These are phyloP conservation scores for Sphenostylis stenocarpa DNA, from an alignment of 306 rosid genomes.

Conservation along the genomic window DNA sequence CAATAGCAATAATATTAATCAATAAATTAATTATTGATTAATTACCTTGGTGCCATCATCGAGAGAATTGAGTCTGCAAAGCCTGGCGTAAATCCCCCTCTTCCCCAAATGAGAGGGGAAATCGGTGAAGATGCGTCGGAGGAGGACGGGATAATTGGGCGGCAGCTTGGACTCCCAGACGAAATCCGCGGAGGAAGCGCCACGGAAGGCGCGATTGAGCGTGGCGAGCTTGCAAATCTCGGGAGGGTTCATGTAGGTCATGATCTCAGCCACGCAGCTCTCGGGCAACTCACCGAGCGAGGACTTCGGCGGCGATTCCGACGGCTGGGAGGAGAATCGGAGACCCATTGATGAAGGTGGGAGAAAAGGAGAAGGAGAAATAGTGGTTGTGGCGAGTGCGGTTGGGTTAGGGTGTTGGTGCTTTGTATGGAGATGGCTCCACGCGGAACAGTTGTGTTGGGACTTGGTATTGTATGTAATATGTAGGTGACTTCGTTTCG, in stretches of 20 bases:
- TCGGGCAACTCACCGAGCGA: conserved; percentile 80
- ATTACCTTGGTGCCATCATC: conserved; percentile 74
- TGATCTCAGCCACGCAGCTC: conserved; percentile 64
- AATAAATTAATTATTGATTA: no score
- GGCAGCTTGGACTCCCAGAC: conserved; percentile 95
- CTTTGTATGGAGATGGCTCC: no score
- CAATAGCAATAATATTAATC: no score
- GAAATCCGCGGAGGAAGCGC: conserved; percentile 82
- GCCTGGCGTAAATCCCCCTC: conserved; percentile 63
- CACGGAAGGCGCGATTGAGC: conserved; percentile 77
- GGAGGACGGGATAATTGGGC: conserved; percentile 49
- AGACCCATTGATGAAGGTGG: conserved; percentile 15
- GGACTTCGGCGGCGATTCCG: background rate
- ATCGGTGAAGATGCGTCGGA: conserved; percentile 44
- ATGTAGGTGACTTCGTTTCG: background rate
- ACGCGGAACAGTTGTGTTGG: background rate
- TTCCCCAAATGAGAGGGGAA: conserved; percentile 48
- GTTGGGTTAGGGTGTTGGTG: no score
- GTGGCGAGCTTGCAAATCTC: conserved; percentile 72
- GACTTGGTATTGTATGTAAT: background rate
- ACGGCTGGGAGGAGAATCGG: background rate
- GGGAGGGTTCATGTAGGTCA: conserved; percentile 69
- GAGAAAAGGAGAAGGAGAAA: background rate
- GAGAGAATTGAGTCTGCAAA: conserved; percentile 53
- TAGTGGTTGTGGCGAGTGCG: background rate